Conservation (phyloP, 768 basidiomycete genomes). For the Rhizopogon vesiculosus region DNA sequence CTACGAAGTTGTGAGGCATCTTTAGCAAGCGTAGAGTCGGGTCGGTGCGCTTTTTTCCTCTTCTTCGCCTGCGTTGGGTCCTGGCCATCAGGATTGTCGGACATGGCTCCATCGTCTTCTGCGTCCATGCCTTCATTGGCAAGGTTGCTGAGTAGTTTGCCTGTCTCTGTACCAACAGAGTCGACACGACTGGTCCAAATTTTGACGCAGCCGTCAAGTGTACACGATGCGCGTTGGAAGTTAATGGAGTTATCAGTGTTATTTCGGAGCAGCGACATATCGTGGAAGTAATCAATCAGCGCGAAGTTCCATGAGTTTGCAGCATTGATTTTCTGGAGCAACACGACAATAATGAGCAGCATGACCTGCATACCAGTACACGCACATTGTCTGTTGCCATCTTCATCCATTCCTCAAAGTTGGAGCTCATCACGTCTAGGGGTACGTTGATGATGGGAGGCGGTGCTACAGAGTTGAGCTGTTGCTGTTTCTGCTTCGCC, state of each 20-base stretch:
- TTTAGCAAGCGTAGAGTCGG: slow-evolving; percentile 87
- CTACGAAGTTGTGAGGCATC: slow-evolving; percentile 72
- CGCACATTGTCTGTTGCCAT: slow-evolving; percentile 97
- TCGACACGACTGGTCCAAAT: slow-evolving; percentile 99
- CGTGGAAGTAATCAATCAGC: slow-evolving; percentile 98
- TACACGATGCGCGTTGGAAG: slow-evolving; percentile 97
- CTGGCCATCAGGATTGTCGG: slow-evolving; percentile 59
- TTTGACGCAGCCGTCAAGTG: slow-evolving; percentile 97
- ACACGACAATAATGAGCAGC: slow-evolving; percentile 5
- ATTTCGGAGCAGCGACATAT: slow-evolving; percentile 94
- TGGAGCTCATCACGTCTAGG: slow-evolving; percentile 83
- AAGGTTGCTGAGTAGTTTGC: slow-evolving; percentile 90
- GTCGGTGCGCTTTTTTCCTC: slow-evolving; percentile 63
- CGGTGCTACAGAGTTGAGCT: slow-evolving; percentile 55
- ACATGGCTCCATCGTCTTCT: slow-evolving; percentile 55
- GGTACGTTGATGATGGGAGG: slow-evolving; percentile 57
- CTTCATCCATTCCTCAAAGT: slow-evolving; percentile 99
- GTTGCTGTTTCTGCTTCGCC: slow-evolving; percentile 54
- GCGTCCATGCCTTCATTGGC: slow-evolving; percentile 58
- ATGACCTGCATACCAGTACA: slow-evolving; percentile 6
- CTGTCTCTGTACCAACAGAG: slow-evolving; percentile 93
- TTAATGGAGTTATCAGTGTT: slow-evolving; percentile 95
- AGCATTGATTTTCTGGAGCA: slow-evolving; percentile 91
- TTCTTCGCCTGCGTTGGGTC: slow-evolving; percentile 52
- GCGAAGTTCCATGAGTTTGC: slow-evolving; percentile 98